Evolutionary conservation across 805 yeast species (phyloP).

Genomic region (Candida krabiensis): DNA sequence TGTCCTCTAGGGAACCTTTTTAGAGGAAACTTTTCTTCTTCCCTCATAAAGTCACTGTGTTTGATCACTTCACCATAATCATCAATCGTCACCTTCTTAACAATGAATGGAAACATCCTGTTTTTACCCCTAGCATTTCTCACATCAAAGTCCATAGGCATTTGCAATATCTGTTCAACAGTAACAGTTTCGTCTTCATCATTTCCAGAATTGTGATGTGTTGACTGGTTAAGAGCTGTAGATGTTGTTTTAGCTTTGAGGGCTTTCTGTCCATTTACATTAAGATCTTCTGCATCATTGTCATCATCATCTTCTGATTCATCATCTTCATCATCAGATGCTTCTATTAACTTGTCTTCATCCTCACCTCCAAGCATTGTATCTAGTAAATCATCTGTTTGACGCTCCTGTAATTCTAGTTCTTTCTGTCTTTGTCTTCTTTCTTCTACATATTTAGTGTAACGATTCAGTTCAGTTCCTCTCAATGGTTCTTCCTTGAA

Average conservation of each 20-base stretch:
- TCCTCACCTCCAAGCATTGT: constrained; percentile 33
- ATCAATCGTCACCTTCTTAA: constrained; percentile 62
- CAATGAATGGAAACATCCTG: constrained; percentile 76
- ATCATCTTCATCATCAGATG: constrained; percentile 19
- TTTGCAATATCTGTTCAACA: constrained; percentile 40
- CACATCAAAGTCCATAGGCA: constrained; percentile 58
- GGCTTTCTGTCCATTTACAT: constrained; percentile 21
- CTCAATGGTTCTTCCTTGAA: constrained; percentile 48
- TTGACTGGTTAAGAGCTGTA: constrained; percentile 14
- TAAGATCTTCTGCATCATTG: constrained; percentile 19
- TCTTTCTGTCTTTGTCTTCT: constrained; percentile 43
- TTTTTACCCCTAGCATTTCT: constrained; percentile 47
- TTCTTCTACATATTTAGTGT: constrained; percentile 44
- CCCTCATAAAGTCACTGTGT: constrained; percentile 58
- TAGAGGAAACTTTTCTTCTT: constrained; percentile 43
- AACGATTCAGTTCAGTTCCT: constrained; percentile 51
- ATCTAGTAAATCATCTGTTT: constrained; percentile 32
- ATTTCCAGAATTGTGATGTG: constrained; percentile 14
- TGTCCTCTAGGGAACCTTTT: constrained; percentile 25
- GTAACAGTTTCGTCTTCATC: constrained; percentile 23
- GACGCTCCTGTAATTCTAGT: constrained; percentile 31
- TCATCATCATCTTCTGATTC: constrained; percentile 17
- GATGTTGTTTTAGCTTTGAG: constrained; percentile 18
- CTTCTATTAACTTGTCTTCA: constrained; percentile 23
- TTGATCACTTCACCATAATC: constrained; percentile 86